phyloP scores from a whole-genome alignment of 306 rosid species.

The Morella rubra region DNA sequence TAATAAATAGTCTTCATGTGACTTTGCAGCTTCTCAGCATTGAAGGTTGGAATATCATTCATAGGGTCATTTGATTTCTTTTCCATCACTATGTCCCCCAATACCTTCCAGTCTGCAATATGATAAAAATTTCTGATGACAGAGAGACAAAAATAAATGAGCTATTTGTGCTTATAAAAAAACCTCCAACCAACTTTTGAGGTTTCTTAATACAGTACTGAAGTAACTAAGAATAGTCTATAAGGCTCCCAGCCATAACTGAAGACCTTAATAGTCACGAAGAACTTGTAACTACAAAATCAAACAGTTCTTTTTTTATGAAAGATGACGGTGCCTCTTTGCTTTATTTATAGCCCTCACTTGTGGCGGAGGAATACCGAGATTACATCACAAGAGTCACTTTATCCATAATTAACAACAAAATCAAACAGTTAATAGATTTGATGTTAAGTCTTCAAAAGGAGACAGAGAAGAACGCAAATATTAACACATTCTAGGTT shows the following conservation, averaged over 20 bases:
- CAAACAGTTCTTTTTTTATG: background rate
- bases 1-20: slow-evolving; percentile 78
- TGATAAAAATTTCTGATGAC: slow-evolving; percentile 23
- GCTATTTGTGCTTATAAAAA: slow-evolving; percentile 9
- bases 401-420: no score
- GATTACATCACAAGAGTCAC: no score
- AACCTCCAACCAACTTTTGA: background rate
- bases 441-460: no score
- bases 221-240: slow-evolving; percentile 1
- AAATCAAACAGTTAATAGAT: background rate
- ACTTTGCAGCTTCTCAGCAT: slow-evolving; percentile 88
- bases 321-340: no score
- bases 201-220: background rate
- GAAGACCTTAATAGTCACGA: background rate
- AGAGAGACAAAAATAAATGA: slow-evolving; percentile 12
- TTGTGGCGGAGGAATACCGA: no score
- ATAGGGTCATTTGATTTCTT: slow-evolving; percentile 64
- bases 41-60: slow-evolving; percentile 62
- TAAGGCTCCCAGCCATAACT: background rate
- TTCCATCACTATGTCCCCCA: slow-evolving; percentile 65
- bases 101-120: slow-evolving; percentile 38
- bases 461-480: background rate
- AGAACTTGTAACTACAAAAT: background rate
- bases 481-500: background rate
- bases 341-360: no score